These are phyloP conservation scores for Penicillium janthinellum DNA, from an alignment of 2,329 filamentous ascomycete species.

Conservation along the genomic window DNA sequence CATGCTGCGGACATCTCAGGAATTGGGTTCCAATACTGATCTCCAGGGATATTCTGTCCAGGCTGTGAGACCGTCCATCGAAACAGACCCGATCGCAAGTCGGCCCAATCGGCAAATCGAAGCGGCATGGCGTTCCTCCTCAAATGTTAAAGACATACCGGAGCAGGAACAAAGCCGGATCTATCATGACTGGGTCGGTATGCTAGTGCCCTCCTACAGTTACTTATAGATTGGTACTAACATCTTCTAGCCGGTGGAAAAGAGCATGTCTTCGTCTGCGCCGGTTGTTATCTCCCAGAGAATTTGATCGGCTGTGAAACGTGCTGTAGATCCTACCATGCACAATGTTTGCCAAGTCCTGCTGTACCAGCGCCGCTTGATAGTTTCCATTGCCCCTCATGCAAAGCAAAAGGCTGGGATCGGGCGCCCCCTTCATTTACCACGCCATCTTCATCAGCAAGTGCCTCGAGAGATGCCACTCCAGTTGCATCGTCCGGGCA, in stretches of 20 bases:
- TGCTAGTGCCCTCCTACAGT: not conserved
- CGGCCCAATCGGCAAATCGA: not conserved
- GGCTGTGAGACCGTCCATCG: conserved; percentile 10
- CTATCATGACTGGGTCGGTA: conserved; percentile 36
- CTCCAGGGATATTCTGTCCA: not conserved
- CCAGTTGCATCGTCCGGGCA: not conserved
- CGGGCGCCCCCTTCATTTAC: conserved; percentile 10
- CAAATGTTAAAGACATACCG: not conserved
- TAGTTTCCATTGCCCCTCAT: conserved; percentile 33
- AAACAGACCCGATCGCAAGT: conserved; percentile 5
- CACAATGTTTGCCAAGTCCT: conserved; percentile 21
- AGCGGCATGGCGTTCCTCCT: not conserved
- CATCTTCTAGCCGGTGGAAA: conserved; percentile 27
- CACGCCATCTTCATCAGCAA: not conserved
- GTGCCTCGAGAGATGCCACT: not conserved
- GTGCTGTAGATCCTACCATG: conserved; percentile 37
- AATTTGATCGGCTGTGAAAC: conserved; percentile 32
- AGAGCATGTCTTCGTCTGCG: conserved; percentile 36
- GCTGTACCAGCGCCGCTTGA: not conserved
- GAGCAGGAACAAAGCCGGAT: conserved; percentile 25
- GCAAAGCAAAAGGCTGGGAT: conserved; percentile 28
- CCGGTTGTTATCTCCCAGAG: conserved; percentile 29
- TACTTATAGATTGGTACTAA: conserved; percentile 9
- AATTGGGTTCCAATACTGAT: not conserved
- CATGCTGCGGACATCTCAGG: conserved; percentile 4